phyloP scores from a whole-genome alignment of 495 filamentous ascomycete species.

The Penicillium cosmopolitanum region DNA sequence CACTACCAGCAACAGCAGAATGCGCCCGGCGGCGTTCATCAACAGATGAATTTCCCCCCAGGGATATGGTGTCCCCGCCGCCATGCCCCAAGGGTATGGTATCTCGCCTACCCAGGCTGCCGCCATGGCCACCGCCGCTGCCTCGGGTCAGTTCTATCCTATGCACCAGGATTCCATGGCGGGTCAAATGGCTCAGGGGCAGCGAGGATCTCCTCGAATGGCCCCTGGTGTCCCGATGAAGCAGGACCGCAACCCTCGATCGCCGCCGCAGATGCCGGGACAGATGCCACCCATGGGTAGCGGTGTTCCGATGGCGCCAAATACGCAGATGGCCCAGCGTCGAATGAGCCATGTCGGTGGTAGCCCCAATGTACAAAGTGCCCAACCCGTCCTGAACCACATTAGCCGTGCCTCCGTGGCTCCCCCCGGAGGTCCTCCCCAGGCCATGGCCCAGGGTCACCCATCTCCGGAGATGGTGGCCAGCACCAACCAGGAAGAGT shows the following conservation, averaged over 20 bases:
- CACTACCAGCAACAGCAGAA: conserved; percentile 54
- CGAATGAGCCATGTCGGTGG: conserved; percentile 55
- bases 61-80: conserved; percentile 50
- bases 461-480: conserved; percentile 82
- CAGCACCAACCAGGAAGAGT: conserved; percentile 76
- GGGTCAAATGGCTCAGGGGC: conserved; percentile 48
- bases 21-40: conserved; percentile 50
- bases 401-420: conserved; percentile 52
- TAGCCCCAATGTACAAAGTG: conserved; percentile 50
- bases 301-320: conserved; percentile 51
- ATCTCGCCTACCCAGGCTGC: conserved; percentile 58
- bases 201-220: conserved; percentile 58
- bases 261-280: conserved; percentile 52
- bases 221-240: conserved; percentile 50
- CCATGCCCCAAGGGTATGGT: conserved; percentile 54
- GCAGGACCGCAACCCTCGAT: conserved; percentile 54
- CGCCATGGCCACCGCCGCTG: conserved; percentile 60
- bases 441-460: conserved; percentile 63
- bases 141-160: conserved; percentile 55
- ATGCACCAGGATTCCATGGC: conserved; percentile 54
- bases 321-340: conserved; percentile 49
- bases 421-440: conserved; percentile 52
- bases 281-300: conserved; percentile 56
- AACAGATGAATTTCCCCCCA: conserved; percentile 58
- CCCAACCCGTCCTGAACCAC: conserved; percentile 54